Evolutionary conservation across 345 rosid genomes (phyloP), one percentile per base, ranked within the genome.

Genomic region (Tarenaya hassleriana): DNA sequence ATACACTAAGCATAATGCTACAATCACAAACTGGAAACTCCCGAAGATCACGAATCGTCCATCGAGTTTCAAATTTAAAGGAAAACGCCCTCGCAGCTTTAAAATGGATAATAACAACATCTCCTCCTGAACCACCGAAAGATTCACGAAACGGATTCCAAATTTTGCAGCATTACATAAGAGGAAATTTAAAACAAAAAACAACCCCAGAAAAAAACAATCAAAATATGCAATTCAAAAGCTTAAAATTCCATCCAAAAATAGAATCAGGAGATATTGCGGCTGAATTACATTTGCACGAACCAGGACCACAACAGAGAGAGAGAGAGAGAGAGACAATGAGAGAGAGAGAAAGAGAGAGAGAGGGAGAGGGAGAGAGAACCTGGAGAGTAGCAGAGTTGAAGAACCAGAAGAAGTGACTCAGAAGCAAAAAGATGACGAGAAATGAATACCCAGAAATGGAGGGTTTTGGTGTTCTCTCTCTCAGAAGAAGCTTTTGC

Each of bases 381-480:
- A 43, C 67, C 63, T 62, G 46, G 61, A 49, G 46, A 29, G 45
- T 44, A 44, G 60, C 38, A 49, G 56, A 62, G 57, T 61, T 34
- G 11, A 39, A 47, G 44, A 55, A 44, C 17, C 16, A 62, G 54
- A 39, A 17, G 21, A 16, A 16, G 48, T 42, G 63, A 64, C 42
- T 11, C 46, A 2, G 29, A 24, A 24, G 61, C 46, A 47, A 1
- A 16, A 48, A 14, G 27, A 47, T 49, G 50, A 39, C 21, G 16
- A 16, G 50, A 29, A 55, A 35, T 41, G 4, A 50, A 44, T 48
- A 63, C 39, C 55, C 43, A 16, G 15, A 41, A 38, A 65, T 24
- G 49, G 55, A 65, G 64, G 69, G 59, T 58, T 65, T 65, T 57
- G 64, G 48, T 58, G 59, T 52, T 65, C 52, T 63, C 68, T 48